Evolutionary conservation across 148 eudicot species (phyloP), one percentile per base, ranked within the genome.

Genomic region (Cornus florida): DNA sequence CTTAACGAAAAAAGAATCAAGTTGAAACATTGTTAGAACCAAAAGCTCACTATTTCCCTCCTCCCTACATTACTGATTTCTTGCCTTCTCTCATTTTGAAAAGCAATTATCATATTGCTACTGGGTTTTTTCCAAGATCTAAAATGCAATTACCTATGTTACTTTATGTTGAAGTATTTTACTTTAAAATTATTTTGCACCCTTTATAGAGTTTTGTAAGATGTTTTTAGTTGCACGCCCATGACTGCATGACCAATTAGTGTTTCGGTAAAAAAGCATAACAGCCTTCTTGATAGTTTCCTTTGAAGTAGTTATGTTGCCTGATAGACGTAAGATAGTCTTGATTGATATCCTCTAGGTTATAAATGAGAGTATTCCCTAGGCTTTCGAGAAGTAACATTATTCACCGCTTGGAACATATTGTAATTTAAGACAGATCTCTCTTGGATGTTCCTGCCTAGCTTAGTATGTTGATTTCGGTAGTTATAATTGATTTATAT

Each of bases 401-500:
- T 78, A 11, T 46, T 39, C 31, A 60, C 38, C 4, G 39, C 24
- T 20, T 70, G 73, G 43, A 50, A 69, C 28, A 31, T 32, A 23
- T 70, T 23, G 8, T 19, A 48, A 56, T 57, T 46, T 71, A 24
- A 9, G 3, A 39, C 50, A 20, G n/a, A 69, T n/a, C 4, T 43
- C 39, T 8, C 43, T 56, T n/a, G 24, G 43, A 28, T 53, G 24
- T 22, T 81, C 16, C n/a, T 48, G 67, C 80, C 33, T 62, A 67
- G 62, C 23, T 67, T 35, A 35, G 17, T 53, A 53, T 53, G 19
- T 53, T 17, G 59, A 53, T 53, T 11, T 53, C 48, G 59, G 17
- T 53, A 1, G 0, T 53, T 53, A 13, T 43, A 67, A 75, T 75
- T 83, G 10, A 48, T 79, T 75, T 10, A 12, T 43, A 73, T 85